Conservation (phyloP, 805 yeast species). For the Isabelozyma pseudorhagii region DNA sequence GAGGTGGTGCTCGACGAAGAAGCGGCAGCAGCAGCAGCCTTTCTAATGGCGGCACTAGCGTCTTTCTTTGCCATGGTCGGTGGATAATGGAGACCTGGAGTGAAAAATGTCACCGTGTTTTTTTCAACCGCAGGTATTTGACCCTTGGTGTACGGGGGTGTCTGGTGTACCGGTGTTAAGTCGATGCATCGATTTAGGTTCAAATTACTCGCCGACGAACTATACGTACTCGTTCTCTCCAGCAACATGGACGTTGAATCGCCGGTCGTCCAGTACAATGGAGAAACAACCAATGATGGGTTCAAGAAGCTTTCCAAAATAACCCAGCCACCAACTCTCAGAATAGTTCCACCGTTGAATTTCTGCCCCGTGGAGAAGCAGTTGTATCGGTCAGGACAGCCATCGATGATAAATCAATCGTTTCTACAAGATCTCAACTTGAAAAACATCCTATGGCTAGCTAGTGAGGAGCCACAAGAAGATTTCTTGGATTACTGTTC, state of each 20-base stretch:
- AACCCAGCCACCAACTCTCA: slow-evolving; percentile 52
- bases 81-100: neutral
- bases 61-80: slow-evolving; percentile 39
- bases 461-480: slow-evolving; percentile 93
- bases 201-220: neutral
- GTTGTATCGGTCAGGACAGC: slow-evolving; percentile 90
- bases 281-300: neutral
- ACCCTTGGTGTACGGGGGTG: neutral
- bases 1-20: slow-evolving; percentile 1
- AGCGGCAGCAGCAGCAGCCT: slow-evolving; percentile 8
- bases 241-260: neutral
- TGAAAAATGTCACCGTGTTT: neutral
- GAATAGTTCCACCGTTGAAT: slow-evolving; percentile 90
- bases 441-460: slow-evolving; percentile 87
- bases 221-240: neutral
- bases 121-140: too few relatives aligned
- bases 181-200: neutral
- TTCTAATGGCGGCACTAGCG: slow-evolving; percentile 17
- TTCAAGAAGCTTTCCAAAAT: slow-evolving; percentile 11
- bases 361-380: slow-evolving; percentile 92
- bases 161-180: neutral
- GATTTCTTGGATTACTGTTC: slow-evolving; percentile 80
- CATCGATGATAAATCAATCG: slow-evolving; percentile 88
- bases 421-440: slow-evolving; percentile 72
- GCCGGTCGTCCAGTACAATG: neutral